Evolutionary conservation across 768 basidiomycete genomes (phyloP).

Genomic region (Leccinellum rugosiceps): DNA sequence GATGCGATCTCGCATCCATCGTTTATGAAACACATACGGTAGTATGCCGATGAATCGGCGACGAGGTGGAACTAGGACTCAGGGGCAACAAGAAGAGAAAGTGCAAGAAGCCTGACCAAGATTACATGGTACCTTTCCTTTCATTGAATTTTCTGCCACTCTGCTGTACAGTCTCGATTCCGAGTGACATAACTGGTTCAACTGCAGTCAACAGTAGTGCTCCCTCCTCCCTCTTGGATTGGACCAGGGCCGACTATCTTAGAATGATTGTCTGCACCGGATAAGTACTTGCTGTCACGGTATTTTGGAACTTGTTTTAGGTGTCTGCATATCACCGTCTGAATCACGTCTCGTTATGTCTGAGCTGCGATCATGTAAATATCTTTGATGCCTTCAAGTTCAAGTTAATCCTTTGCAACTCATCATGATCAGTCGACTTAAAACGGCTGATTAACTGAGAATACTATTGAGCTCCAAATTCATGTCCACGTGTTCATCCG

Average conservation of each 20-base stretch:
- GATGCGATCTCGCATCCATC: conserved; percentile 87
- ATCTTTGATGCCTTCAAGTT: neutral
- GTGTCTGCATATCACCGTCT: neutral
- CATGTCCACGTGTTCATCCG: neutral
- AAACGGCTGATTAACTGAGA: neutral
- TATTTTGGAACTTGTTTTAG: neutral
- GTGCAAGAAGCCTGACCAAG: too few relatives aligned
- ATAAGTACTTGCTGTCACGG: too few relatives aligned
- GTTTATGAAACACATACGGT: conserved; percentile 91
- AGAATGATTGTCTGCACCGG: too few relatives aligned
- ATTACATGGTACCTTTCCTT: too few relatives aligned
- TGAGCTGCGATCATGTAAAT: neutral
- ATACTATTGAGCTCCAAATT: neutral
- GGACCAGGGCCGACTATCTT: too few relatives aligned
- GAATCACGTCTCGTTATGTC: neutral
- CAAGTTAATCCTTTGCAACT: neutral
- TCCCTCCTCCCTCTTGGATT: neutral
- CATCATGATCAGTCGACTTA: neutral
- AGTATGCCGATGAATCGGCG: conserved; percentile 87
- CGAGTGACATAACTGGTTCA: too few relatives aligned
- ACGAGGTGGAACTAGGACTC: too few relatives aligned
- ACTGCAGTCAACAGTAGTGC: too few relatives aligned
- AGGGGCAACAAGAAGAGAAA: too few relatives aligned
- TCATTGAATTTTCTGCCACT: too few relatives aligned
- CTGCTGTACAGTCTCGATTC: too few relatives aligned